Evolutionary conservation across 2,329 filamentous ascomycete genomes (phyloP), one percentile per base, ranked within the genome.

Genomic region (Pseudofabraea citricarpa): DNA sequence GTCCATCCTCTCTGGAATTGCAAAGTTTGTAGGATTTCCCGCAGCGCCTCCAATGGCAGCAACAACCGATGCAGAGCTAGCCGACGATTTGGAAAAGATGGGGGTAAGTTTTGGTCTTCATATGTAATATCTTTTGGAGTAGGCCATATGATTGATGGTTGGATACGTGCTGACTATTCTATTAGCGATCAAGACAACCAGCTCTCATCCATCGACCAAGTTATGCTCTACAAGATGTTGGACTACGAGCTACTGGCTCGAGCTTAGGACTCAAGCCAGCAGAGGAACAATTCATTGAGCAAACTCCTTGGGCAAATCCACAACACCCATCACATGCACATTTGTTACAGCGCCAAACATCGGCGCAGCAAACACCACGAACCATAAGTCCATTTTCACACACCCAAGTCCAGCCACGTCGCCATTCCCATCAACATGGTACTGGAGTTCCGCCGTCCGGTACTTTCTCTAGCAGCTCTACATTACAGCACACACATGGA

Each of bases 21-120:
- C 91, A 26, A 97, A 96, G 67, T 90, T 96, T 62, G 83, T 95
- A 58, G 93, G 93, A 19, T 98, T 98, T 66, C 93, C 93, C 26
- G 90, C 91, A 23, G 93, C 90, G n/a, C 93, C 93, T 16, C 76
- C 87, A 24, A 84, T 98, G 66, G 74, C 74, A 45, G 77, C 86
- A 32, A 86, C 87, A 20, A 83, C 84, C 27, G 65, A 76, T 18
- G 71, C 77, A 9, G 89, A 96, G 58, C 67, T 93, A 36, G 88
- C 95, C 43, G 85, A 91, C 39, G 93, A 98, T 66, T 72, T 97
- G 51, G 83, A 86, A 62, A 85, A 85, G 54, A 96, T 98, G 74
- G 85, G 86, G 59, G 90, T 96, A 71, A 73, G 83, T 76, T 54
- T 27, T 27, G 18, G 32, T 33, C 9, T 15, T 49, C 29, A 36